These are phyloP conservation scores for Rhododendron ferrugineum DNA, from an alignment of 148 eudicot genomes.

Conservation along the genomic window DNA sequence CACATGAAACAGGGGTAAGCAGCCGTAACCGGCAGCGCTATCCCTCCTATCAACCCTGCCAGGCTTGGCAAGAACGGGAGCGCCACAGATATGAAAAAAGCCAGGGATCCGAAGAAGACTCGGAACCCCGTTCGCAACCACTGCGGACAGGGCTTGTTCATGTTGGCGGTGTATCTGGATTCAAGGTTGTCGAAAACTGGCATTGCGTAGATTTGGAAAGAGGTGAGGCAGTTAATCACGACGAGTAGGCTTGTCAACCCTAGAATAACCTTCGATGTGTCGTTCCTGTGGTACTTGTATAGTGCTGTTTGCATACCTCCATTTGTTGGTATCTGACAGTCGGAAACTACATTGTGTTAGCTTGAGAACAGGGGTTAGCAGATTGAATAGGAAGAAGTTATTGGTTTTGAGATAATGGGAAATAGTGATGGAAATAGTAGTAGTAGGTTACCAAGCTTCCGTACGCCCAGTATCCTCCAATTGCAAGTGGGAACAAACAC, in stretches of 20 bases:
- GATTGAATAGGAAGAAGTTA: background rate
- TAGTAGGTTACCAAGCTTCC: constrained; percentile 54
- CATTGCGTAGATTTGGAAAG: constrained; percentile 92
- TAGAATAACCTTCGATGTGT: constrained; percentile 38
- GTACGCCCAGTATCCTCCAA: constrained; percentile 78
- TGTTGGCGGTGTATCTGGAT: constrained; percentile 46
- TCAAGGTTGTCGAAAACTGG: constrained; percentile 84
- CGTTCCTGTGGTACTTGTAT: constrained; percentile 49
- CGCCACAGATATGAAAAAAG: constrained; percentile 63
- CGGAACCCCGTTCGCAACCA: constrained; percentile 53
- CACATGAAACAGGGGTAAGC: constrained; percentile 92
- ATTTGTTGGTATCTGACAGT: constrained; percentile 48
- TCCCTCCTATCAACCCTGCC: constrained; percentile 71
- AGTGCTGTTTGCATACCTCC: constrained; percentile 57
- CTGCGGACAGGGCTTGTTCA: constrained; percentile 53
- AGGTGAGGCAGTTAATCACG: constrained; percentile 55
- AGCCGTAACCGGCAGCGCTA: constrained; percentile 59
- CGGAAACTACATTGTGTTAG: background rate
- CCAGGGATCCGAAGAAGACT: constrained; percentile 54
- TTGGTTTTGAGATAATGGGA: background rate
- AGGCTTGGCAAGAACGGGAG: constrained; percentile 72
- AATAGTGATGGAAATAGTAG: background rate
- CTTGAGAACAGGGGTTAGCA: background rate
- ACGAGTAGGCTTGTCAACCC: constrained; percentile 45
- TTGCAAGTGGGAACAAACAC: constrained; percentile 73